phyloP scores from a whole-genome alignment of 2,329 filamentous ascomycete species.

The Leptographium lundbergii region DNA sequence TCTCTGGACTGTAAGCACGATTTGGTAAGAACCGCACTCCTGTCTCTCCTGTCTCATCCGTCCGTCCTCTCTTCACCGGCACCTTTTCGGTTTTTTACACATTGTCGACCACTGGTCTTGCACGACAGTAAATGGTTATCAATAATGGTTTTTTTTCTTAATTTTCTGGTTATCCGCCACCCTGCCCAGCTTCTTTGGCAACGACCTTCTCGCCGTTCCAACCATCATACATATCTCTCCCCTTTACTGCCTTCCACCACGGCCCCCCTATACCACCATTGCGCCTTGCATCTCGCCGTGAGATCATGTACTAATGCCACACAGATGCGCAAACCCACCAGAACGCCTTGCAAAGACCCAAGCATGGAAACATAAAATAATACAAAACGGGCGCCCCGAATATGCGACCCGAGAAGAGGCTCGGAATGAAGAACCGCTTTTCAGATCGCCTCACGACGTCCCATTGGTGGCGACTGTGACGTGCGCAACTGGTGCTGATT shows the following conservation, averaged over 20 bases:
- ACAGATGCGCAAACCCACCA: slow-evolving; percentile 4
- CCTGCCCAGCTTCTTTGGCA: background rate
- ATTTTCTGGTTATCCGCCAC: background rate
- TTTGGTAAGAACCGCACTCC: background rate
- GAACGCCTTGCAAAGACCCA: slow-evolving; percentile 8
- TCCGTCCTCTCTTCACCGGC: background rate
- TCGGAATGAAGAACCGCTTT: background rate
- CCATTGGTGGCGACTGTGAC: background rate
- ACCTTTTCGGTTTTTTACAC: background rate
- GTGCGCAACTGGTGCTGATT: background rate
- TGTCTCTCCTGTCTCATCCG: background rate
- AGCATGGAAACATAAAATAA: slow-evolving; percentile 1
- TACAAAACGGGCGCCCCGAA: background rate
- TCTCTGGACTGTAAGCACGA: background rate
- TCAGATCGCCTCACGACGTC: background rate
- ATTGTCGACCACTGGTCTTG: background rate
- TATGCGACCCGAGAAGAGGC: background rate
- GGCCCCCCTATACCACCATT: background rate
- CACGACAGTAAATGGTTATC: background rate
- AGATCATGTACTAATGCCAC: slow-evolving; percentile 8
- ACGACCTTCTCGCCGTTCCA: background rate
- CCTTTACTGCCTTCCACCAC: background rate
- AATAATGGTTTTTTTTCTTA: background rate
- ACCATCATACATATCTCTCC: background rate
- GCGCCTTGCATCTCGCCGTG: background rate